Percentiles rank a stretch among this genome's conserved stretches.
Conservation (phyloP, 2,329 filamentous ascomycete genomes). For the Talaromyces sp. region DNA sequence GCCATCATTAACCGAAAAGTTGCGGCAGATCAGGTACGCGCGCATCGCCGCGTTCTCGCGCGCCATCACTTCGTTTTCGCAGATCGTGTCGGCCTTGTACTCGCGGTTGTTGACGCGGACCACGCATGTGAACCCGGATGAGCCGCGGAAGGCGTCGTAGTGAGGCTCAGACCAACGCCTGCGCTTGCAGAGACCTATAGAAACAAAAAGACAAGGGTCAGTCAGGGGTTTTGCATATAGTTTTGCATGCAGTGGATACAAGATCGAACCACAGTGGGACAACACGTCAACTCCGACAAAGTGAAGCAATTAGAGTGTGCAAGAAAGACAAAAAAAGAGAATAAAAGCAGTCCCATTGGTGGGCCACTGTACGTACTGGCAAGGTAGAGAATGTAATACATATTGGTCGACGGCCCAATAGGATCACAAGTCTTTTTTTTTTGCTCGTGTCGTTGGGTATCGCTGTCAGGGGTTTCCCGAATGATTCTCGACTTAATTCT, state of each 20-base stretch:
- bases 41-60: slow-evolving; percentile 93
- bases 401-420: slow-evolving; percentile 17
- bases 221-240: not conserved
- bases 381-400: slow-evolving; percentile 59
- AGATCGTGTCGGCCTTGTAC: slow-evolving; percentile 85
- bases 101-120: slow-evolving; percentile 94
- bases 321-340: not conserved
- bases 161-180: slow-evolving; percentile 88
- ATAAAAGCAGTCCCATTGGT: not conserved
- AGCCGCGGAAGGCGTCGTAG: slow-evolving; percentile 75
- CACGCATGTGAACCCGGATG: slow-evolving; percentile 76
- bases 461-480: not conserved
- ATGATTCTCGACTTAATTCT: not conserved
- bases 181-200: slow-evolving; percentile 81
- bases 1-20: slow-evolving; percentile 94
- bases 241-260: not conserved
- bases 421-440: slow-evolving; percentile 10
- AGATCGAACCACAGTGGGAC: not conserved
- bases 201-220: slow-evolving; percentile 18
- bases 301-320: not conserved
- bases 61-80: slow-evolving; percentile 74
- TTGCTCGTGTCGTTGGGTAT: slow-evolving; percentile 18
- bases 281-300: not conserved
- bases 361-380: slow-evolving; percentile 57
- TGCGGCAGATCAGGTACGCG: slow-evolving; percentile 95